Percentiles rank a stretch among this genome's conserved stretches.
phyloP scores from a whole-genome alignment of 1,139 yeast species.

The Protomyces inouyei region DNA sequence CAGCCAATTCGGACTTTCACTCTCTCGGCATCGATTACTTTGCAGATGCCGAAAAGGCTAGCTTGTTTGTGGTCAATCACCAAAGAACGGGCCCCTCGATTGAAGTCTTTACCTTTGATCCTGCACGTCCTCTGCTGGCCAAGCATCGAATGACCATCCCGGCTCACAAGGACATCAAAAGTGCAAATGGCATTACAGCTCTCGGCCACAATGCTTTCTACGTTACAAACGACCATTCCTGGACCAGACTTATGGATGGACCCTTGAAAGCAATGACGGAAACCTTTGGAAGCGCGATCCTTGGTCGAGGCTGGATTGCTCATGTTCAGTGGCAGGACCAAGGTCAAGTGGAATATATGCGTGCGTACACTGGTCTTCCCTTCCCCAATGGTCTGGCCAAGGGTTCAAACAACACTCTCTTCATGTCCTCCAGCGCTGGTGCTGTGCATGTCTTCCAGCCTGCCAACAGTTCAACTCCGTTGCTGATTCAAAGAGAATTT shows the following conservation, averaged over 20 bases:
- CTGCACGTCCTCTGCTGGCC: neutral
- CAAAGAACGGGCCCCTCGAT: conserved; percentile 21
- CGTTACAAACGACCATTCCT: conserved; percentile 22
- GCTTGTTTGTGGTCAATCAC: conserved; percentile 17
- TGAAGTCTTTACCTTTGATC: conserved; percentile 10
- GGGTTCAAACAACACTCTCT: neutral
- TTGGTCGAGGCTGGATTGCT: conserved; percentile 14
- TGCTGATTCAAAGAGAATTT: neutral
- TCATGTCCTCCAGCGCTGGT: conserved; percentile 15
- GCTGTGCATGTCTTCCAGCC: conserved; percentile 7
- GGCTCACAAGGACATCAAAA: conserved; percentile 6
- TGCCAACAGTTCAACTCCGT: neutral
- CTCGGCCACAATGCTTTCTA: conserved; percentile 5
- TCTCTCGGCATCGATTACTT: conserved; percentile 16
- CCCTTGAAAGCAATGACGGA: neutral
- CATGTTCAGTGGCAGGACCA: neutral
- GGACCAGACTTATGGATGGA: conserved; percentile 11
- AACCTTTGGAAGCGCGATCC: conserved; percentile 1
- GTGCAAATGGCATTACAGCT: conserved; percentile 14
- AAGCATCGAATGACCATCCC: conserved; percentile 1
- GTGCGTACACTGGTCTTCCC: conserved; percentile 1
- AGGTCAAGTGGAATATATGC: neutral
- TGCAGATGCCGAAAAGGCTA: conserved; percentile 5
- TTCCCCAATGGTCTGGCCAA: conserved; percentile 14
- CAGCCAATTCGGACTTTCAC: conserved; percentile 10